phyloP scores from a whole-genome alignment of 2,329 filamentous ascomycete genomes.

The Talaromyces sp. region DNA sequence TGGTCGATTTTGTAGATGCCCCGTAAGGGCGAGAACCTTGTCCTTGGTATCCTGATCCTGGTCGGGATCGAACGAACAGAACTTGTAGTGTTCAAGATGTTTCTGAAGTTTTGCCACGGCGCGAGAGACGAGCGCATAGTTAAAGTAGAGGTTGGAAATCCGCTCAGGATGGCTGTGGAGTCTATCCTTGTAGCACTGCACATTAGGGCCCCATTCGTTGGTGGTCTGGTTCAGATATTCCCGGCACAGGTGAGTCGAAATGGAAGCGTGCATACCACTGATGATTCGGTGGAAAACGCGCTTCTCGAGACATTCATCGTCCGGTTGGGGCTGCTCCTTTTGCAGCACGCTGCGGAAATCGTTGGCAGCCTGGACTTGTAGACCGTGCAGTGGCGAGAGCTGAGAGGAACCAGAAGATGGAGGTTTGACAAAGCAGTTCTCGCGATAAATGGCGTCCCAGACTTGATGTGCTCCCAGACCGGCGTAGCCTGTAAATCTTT shows the following conservation, averaged over 20 bases:
- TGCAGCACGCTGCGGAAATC: slow-evolving; percentile 57
- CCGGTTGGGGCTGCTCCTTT: slow-evolving; percentile 39
- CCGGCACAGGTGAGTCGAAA: slow-evolving; percentile 93
- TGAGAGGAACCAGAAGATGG: slow-evolving; percentile 23
- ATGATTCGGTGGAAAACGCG: slow-evolving; percentile 96
- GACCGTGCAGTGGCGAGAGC: slow-evolving; percentile 32
- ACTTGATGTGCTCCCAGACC: slow-evolving; percentile 81
- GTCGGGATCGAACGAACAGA: slow-evolving; percentile 76
- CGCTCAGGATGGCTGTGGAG: slow-evolving; percentile 81
- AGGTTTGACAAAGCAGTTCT: slow-evolving; percentile 79
- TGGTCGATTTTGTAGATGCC: slow-evolving; percentile 58
- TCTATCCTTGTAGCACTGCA: slow-evolving; percentile 81
- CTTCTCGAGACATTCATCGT: slow-evolving; percentile 95
- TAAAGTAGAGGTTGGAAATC: slow-evolving; percentile 97
- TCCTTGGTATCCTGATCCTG: slow-evolving; percentile 75
- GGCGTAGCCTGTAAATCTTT: slow-evolving; percentile 90
- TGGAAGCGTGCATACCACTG: slow-evolving; percentile 96
- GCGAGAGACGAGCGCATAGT: slow-evolving; percentile 91
- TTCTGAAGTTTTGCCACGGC: slow-evolving; percentile 86
- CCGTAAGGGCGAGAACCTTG: slow-evolving; percentile 72
- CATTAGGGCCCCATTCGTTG: slow-evolving; percentile 84
- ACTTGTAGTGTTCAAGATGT: slow-evolving; percentile 77
- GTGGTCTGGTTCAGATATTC: slow-evolving; percentile 94
- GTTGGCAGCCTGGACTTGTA: slow-evolving; percentile 47
- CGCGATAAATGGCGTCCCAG: slow-evolving; percentile 93